Evolutionary conservation across 257 asterid genomes (phyloP).

Genomic region (Fraxinus anomala): DNA sequence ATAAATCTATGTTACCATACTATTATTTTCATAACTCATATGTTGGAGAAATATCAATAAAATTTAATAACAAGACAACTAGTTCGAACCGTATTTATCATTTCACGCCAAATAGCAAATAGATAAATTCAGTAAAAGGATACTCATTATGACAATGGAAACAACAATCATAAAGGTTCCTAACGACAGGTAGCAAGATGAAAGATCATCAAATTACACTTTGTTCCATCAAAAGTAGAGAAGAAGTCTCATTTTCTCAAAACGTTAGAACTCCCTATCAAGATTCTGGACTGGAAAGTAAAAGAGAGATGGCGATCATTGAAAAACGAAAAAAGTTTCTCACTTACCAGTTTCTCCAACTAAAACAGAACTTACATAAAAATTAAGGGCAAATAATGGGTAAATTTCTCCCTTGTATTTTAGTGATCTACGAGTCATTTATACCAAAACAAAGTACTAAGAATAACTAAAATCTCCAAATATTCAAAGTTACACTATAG

Average conservation of each 20-base stretch:
- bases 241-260: not conserved
- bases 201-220: not conserved
- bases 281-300: not conserved
- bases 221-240: not conserved
- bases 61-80: not conserved
- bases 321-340: not conserved
- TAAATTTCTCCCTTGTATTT: not conserved
- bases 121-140: not conserved
- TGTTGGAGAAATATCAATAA: not conserved
- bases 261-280: not conserved
- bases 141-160: not conserved
- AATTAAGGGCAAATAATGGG: not conserved
- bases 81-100: not conserved
- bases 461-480: too few relatives aligned
- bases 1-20: slow-evolving; percentile 15
- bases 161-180: not conserved
- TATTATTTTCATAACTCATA: slow-evolving; percentile 6
- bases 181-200: not conserved
- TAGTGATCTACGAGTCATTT: not conserved
- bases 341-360: not conserved
- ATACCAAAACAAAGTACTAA: not conserved
- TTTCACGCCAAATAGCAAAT: not conserved
- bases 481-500: not conserved
- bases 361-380: not conserved
- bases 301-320: not conserved